Conservation (phyloP, 768 basidiomycete species). For the Sistotremastrum niveocremeum region DNA sequence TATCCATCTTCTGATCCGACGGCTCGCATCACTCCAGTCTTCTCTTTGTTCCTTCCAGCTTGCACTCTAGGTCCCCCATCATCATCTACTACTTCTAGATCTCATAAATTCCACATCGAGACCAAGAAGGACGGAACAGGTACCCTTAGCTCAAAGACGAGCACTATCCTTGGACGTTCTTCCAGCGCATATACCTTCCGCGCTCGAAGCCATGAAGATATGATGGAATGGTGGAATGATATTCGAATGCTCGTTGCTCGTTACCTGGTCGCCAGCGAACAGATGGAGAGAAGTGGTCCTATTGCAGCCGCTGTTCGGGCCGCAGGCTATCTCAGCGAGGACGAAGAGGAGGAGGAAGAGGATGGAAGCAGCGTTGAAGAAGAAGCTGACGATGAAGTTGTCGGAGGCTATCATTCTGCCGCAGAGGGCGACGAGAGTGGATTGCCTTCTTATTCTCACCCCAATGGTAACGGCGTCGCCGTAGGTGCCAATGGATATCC, state of each 20-base stretch:
- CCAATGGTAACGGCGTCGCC: conserved; percentile 28
- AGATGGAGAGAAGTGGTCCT: conserved; percentile 84
- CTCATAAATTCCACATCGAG: conserved; percentile 97
- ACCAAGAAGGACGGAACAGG: conserved; percentile 74
- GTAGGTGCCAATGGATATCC: conserved; percentile 42
- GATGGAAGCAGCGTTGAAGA: conserved; percentile 44
- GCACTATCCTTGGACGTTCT: conserved; percentile 29
- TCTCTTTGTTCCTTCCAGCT: conserved; percentile 82
- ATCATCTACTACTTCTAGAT: conserved; percentile 39
- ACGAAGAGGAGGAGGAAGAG: conserved; percentile 44
- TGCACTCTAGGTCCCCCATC: conserved; percentile 94
- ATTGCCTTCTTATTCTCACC: conserved; percentile 50
- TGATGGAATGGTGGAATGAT: conserved; percentile 99
- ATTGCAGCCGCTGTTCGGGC: conserved; percentile 85
- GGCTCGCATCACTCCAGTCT: conserved; percentile 47
- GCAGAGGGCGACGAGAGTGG: conserved; percentile 30
- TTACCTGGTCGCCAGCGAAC: conserved; percentile 88
- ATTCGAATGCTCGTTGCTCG: conserved; percentile 84
- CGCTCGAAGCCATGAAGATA: conserved; percentile 79
- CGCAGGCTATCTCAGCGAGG: conserved; percentile 80
- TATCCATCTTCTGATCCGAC: conserved; percentile 65
- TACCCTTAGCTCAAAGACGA: conserved; percentile 32
- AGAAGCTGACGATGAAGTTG: conserved; percentile 33
- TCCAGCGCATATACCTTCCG: conserved; percentile 65
- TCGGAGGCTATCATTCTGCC: conserved; percentile 27